phyloP scores from a whole-genome alignment of 2,329 filamentous ascomycete species.

The Diaporthe sp. region DNA sequence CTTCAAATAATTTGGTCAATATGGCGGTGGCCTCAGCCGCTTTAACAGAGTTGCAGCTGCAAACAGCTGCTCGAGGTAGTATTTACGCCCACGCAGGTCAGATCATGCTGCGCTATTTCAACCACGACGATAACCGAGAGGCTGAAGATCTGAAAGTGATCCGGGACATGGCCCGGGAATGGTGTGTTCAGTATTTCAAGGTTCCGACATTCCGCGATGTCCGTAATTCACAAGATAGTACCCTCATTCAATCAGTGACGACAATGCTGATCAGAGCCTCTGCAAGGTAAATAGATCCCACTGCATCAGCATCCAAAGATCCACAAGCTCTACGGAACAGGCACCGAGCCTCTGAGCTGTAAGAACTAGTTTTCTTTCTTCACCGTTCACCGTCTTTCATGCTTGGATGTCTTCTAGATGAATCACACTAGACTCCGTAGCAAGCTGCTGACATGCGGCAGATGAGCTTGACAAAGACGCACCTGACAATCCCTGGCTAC shows the following conservation, averaged over 20 bases:
- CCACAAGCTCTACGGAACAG: not conserved
- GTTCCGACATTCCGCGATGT: not conserved
- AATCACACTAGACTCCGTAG: not conserved
- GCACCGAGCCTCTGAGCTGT: not conserved
- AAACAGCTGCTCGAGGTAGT: not conserved
- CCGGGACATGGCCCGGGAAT: not conserved
- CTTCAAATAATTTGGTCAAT: not conserved
- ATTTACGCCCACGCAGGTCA: not conserved
- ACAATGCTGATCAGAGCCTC: not conserved
- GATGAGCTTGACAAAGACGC: not conserved
- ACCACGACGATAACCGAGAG: not conserved
- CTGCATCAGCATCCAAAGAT: not conserved
- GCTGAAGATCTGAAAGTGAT: not conserved
- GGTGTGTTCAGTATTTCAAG: not conserved
- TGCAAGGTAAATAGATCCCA: not conserved
- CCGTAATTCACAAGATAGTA: not conserved
- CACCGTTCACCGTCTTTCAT: not conserved
- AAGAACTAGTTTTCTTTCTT: not conserved
- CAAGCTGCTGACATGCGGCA: not conserved
- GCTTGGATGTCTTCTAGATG: not conserved
- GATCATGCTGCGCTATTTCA: conserved; percentile 6
- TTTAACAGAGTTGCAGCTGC: not conserved
- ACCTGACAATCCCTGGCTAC: not conserved
- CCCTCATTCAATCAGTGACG: not conserved
- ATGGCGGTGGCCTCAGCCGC: not conserved